Evolutionary conservation across 2,329 filamentous ascomycete species (phyloP).

Genomic region (Fusarium chaquense): DNA sequence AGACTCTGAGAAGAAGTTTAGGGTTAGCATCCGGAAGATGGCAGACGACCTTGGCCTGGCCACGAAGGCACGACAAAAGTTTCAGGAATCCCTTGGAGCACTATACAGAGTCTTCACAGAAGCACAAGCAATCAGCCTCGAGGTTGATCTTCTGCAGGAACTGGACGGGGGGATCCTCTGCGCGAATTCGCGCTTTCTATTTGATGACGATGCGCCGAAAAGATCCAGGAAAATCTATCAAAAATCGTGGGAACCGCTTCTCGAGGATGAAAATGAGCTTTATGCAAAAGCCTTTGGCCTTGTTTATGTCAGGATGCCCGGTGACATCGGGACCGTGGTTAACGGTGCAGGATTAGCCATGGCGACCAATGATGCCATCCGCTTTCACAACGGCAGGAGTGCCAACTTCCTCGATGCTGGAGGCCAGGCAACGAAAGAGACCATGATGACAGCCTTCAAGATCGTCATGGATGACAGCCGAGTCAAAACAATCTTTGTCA

Average conservation of each 20-base stretch:
- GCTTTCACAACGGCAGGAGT: conserved; percentile 73
- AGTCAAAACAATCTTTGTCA: conserved; percentile 75
- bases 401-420: conserved; percentile 93
- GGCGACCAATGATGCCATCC: conserved; percentile 88
- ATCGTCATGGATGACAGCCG: conserved; percentile 77
- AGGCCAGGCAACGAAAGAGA: conserved; percentile 86
- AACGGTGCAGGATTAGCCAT: conserved; percentile 92
- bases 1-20: neutral
- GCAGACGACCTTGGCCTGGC: conserved; percentile 43
- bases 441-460: conserved; percentile 81
- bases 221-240: conserved; percentile 58
- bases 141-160: conserved; percentile 55
- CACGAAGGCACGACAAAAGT: neutral
- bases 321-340: conserved; percentile 83
- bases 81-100: conserved; percentile 39
- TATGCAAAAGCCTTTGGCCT: conserved; percentile 72
- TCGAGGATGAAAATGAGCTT: conserved; percentile 52
- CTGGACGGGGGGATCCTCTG: conserved; percentile 48
- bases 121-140: conserved; percentile 61
- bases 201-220: conserved; percentile 61
- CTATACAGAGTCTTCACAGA: conserved; percentile 57
- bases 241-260: conserved; percentile 49
- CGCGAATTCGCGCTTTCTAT: conserved; percentile 56
- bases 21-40: neutral
- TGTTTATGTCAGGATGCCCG: conserved; percentile 75